Evolutionary conservation across 176 grass and related monocot species (phyloP).

Genomic region (Ensete ventricosum): DNA sequence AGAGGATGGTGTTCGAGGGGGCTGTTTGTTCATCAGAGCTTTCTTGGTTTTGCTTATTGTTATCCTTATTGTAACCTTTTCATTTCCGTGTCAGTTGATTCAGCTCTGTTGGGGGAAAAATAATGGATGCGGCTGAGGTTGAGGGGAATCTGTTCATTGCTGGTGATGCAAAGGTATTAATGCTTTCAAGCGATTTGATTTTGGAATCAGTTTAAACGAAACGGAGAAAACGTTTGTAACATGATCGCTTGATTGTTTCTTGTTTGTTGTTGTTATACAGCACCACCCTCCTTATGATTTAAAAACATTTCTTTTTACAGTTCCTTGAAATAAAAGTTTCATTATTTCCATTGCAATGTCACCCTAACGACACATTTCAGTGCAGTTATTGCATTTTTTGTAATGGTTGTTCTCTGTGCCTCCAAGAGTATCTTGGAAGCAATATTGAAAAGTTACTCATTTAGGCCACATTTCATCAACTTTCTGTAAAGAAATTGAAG

Average conservation of each 20-base stretch:
- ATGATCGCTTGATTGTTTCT: not conserved
- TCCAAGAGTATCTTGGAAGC: too few species aligned
- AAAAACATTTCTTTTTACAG: not conserved
- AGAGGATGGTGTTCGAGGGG: not conserved
- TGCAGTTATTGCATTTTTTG: not conserved
- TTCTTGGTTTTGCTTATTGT: not conserved
- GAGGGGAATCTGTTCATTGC: constrained; percentile 3
- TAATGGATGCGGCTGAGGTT: not conserved
- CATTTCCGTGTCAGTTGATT: not conserved
- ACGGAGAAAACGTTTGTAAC: not conserved
- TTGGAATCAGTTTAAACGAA: not conserved
- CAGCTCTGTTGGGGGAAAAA: not conserved
- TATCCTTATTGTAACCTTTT: not conserved
- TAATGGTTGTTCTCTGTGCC: too few species aligned
- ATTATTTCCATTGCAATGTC: not conserved
- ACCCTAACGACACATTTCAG: not conserved
- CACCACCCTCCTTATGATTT: not conserved
- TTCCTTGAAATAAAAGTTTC: not conserved
- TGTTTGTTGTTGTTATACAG: not conserved
- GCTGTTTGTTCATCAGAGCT: too few species aligned
- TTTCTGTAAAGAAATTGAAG: too few species aligned
- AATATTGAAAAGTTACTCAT: too few species aligned
- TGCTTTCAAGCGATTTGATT: not conserved
- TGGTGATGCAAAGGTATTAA: constrained; percentile 10
- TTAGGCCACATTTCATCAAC: too few species aligned